Conservation (phyloP, 139 green algal species). For the Auxenochlorella pyrenoidosa region DNA sequence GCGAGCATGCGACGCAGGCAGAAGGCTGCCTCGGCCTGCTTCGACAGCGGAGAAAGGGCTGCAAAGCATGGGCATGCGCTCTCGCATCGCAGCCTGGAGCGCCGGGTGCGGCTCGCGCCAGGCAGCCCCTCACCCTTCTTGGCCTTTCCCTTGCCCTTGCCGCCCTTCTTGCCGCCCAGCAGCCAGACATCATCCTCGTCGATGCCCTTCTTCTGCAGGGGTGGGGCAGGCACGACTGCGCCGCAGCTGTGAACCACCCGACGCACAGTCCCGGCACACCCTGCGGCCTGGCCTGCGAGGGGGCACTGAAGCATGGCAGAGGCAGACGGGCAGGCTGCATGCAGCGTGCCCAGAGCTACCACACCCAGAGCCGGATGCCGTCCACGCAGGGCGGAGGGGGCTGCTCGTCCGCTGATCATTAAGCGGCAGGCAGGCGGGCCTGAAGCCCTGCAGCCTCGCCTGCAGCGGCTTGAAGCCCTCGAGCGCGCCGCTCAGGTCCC, state of each 20-base stretch:
- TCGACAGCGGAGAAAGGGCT: too few species aligned
- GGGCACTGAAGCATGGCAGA: neutral
- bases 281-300: too few species aligned
- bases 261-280: neutral
- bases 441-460: neutral
- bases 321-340: neutral
- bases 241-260: neutral
- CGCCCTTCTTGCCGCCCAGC: slow-evolving; percentile 39
- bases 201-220: slow-evolving; percentile 29
- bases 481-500: slow-evolving; percentile 1
- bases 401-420: too few species aligned
- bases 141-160: slow-evolving; percentile 45
- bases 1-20: too few species aligned
- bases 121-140: slow-evolving; percentile 19
- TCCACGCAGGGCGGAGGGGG: too few species aligned
- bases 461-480: slow-evolving; percentile 45
- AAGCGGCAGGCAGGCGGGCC: neutral
- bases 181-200: slow-evolving; percentile 50
- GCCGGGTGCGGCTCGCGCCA: too few species aligned
- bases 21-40: too few species aligned
- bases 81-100: too few species aligned
- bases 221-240: too few species aligned
- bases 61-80: too few species aligned
- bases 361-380: too few species aligned
- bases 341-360: neutral